Conservation (phyloP, 1,284 basidiomycete genomes). For the Malassezia nana region DNA sequence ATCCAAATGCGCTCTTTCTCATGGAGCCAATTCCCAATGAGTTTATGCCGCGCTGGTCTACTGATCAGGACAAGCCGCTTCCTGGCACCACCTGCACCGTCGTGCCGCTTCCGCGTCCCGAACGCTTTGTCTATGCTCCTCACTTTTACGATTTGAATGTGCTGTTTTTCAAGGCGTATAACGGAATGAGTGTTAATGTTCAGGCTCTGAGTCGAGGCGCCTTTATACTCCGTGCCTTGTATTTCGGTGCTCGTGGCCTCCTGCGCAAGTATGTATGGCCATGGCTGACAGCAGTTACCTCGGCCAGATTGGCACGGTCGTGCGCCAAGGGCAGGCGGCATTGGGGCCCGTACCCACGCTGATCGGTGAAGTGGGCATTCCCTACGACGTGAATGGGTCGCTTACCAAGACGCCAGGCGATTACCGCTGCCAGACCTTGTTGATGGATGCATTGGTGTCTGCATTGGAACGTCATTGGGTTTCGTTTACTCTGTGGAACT, state of each 20-base stretch:
- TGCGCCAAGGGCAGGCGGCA: constrained; percentile 20
- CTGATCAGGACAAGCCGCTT: constrained; percentile 19
- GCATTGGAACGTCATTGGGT: constrained; percentile 43
- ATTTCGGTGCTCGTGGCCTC: constrained; percentile 33
- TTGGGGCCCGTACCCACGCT: constrained; percentile 35
- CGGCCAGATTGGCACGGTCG: constrained; percentile 25
- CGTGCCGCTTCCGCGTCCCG: constrained; percentile 17
- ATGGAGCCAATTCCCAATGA: constrained; percentile 47
- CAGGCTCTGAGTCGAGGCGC: constrained; percentile 40
- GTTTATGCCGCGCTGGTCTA: constrained; percentile 40
- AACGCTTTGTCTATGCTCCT: constrained; percentile 32
- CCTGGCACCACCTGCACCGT: constrained; percentile 18
- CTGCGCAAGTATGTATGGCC: constrained; percentile 22
- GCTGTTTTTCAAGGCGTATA: constrained; percentile 36
- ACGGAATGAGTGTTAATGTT: constrained; percentile 40
- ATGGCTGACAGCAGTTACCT: constrained; percentile 12
- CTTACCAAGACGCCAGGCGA: constrained; percentile 53
- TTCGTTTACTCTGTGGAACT: constrained; percentile 66
- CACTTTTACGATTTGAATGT: constrained; percentile 48
- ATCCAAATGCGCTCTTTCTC: constrained; percentile 17
- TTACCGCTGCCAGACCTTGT: constrained; percentile 53
- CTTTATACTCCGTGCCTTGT: constrained; percentile 34
- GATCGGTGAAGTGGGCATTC: constrained; percentile 43
- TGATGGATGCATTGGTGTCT: constrained; percentile 46
- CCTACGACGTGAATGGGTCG: constrained; percentile 40